Percentiles rank a stretch among this genome's conserved stretches.
These are phyloP conservation scores for Musa troglodytarum DNA, from an alignment of 176 grass and related monocot genomes.

Conservation along the genomic window DNA sequence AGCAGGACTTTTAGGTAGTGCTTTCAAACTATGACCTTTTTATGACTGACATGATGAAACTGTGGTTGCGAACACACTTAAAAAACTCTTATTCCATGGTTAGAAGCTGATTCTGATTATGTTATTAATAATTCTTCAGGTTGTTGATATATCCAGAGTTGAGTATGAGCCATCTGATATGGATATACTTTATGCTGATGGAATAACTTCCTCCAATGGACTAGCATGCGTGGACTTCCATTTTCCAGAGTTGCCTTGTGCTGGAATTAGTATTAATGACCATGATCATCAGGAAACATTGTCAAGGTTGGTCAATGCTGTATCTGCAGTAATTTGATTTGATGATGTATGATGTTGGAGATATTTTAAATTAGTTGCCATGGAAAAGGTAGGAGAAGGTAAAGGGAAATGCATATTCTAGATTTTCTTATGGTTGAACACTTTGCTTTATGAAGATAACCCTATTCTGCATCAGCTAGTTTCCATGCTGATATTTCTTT, in stretches of 20 bases:
- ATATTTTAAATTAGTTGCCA: not conserved
- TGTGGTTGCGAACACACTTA: not conserved
- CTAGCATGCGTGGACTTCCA: constrained; percentile 67
- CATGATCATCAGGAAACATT: constrained; percentile 51
- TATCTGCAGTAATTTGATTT: not conserved
- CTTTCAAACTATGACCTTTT: not conserved
- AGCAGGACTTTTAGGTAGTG: no score
- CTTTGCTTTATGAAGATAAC: not conserved
- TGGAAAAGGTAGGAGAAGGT: not conserved
- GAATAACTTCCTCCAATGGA: constrained; percentile 68
- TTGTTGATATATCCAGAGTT: constrained; percentile 82
- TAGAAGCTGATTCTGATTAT: constrained; percentile 4
- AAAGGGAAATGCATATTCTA: not conserved
- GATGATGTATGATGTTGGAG: not conserved
- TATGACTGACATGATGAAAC: not conserved
- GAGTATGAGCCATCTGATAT: constrained; percentile 83
- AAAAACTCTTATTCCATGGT: not conserved
- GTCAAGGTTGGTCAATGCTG: constrained; percentile 48
- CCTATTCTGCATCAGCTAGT: not conserved
- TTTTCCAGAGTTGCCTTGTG: constrained; percentile 40
- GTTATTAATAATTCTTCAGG: constrained; percentile 38
- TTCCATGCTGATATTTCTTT: not conserved
- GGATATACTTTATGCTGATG: constrained; percentile 73
- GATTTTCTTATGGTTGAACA: not conserved
- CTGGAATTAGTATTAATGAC: constrained; percentile 38